Base-by-base conservation (phyloP, 805 yeast species). In the Saturnispora galanensis region DNA sequence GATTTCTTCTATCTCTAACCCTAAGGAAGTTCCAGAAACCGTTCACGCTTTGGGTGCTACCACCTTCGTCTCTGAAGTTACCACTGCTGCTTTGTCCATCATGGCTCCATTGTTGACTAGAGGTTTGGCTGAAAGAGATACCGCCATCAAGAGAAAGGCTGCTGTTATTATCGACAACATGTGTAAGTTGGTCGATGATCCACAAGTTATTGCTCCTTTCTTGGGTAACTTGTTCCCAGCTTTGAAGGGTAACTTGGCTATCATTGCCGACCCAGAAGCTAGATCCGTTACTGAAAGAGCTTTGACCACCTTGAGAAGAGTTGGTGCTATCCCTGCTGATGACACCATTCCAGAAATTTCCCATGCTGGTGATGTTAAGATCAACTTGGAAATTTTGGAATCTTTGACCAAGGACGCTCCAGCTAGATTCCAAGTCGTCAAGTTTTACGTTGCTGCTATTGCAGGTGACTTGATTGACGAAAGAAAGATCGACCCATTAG, bases 161-260 rank as follows among this genome's bases (percentile, higher is more conserved):
- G 98, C 98, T 60, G 98, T 93, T 68, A 93, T 93, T 73, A 84
- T 90, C 64, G 99, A 93, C 73, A 93, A 93, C 95, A 93, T 93
- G 99, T 93, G 98, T 85, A 93, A 93, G 76, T 86, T 93, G 73
- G 99, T 93, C 76, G 98, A 93, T 69, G 98, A 93, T 70, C 98
- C 98, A 61, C 97, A 93, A 77, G 94, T 93, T 67, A 95, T 93
- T 73, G 99, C 97, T 77, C 98, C 99, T 58, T 93, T 93, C 86
- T 76, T 93, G 83, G 75, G 77, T 73, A 84, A 83, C 68, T 81
- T 93, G 65, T 84, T 87, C 77, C 99, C 99, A 68, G 85, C 96
- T 65, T 78, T 93, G 72, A 86, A 86, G 81, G 70, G 81, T 68
- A 93, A 93, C 85, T 80, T 82, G 76, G 73, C 84, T 65, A 87